Evolutionary conservation across 2,329 filamentous ascomycete species (phyloP).

Genomic region (Pestalotiopsis sp.): DNA sequence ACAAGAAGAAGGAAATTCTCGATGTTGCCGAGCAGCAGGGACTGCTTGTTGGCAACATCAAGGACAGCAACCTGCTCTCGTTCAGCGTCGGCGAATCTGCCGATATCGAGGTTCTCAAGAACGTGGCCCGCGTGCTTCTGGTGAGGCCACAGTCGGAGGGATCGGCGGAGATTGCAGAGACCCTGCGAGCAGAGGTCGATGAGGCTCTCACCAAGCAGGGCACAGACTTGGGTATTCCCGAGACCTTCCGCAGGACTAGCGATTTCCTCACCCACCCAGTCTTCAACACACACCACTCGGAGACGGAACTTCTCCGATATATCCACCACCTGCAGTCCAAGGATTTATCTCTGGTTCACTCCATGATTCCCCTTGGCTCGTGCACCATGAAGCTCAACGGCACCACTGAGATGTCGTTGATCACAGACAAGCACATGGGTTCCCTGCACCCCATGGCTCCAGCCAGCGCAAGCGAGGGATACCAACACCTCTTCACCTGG

Average conservation of each 20-base stretch:
- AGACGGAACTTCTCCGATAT: constrained; percentile 92
- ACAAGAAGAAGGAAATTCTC: constrained; percentile 53
- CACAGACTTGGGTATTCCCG: constrained; percentile 51
- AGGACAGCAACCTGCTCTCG: constrained; percentile 58
- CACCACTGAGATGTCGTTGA: constrained; percentile 88
- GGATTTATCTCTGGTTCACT: constrained; percentile 91
- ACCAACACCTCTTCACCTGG: constrained; percentile 68
- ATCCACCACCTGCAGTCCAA: constrained; percentile 93
- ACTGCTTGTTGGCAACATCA: constrained; percentile 67
- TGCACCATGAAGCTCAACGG: constrained; percentile 99
- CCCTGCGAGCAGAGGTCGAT: constrained; percentile 45
- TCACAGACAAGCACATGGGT: constrained; percentile 76
- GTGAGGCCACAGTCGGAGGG: neutral
- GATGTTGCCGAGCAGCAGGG: constrained; percentile 50
- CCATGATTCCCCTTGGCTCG: constrained; percentile 95
- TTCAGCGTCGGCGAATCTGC: constrained; percentile 80
- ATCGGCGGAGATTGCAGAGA: constrained; percentile 9
- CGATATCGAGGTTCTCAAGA: constrained; percentile 51
- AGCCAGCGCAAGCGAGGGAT: constrained; percentile 65
- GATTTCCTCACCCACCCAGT: constrained; percentile 85
- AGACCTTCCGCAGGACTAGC: constrained; percentile 69
- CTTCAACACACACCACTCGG: constrained; percentile 93
- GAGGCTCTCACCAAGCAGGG: constrained; percentile 37
- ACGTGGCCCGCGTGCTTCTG: neutral
- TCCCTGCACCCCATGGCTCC: constrained; percentile 83